Base-by-base conservation (phyloP, 2,329 filamentous ascomycete species). In the Keithomyces neogunnii region DNA sequence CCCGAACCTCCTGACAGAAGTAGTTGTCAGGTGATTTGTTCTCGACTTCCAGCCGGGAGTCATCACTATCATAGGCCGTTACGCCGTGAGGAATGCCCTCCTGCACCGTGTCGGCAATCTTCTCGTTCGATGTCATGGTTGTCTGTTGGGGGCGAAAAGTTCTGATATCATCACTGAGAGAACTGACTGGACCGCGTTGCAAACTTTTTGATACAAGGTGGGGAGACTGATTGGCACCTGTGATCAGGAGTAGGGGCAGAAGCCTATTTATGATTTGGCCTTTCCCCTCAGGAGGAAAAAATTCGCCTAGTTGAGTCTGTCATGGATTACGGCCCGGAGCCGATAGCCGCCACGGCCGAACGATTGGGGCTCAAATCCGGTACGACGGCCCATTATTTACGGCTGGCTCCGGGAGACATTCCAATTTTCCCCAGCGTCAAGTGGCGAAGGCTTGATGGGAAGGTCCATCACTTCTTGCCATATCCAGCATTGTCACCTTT, bases 1-100 rank as follows among this genome's bases (percentile, higher is more conserved):
- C 62, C 38, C 66, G 63, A 40, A 78, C 62, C 26, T 66, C 55
- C 48, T 63, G 47, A 3, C 51, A 54, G 11, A 66, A 52, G 42
- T 64, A 56, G 2, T 43, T n/a, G 38, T 51, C 30, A 10, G 57
- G 13, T 35, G 40, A 44, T 31, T 31, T 38, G 4, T 31, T 32
- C 10, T 30, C 32, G 9, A 31, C 26, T 31, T 39, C 46, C 19
- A 28, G 19, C 39, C 29, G 38, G 32, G 29, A 8, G 13, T 30
- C 28, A 36, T 35, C 29, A 30, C 13, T 33, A 19, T 47, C 26
- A 28, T 9, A 30, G 26, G 32, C 36, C 1, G 10, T 7, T 5
- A 26, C 9, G n/a, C 2, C 33, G 7, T 31, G 30, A 10, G 39
- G 13, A 35, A 44, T 42, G 44, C n/a, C 36, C 32, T 39, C 40